phyloP scores from a whole-genome alignment of 2,329 filamentous ascomycete species.

The Colletotrichum musicola region DNA sequence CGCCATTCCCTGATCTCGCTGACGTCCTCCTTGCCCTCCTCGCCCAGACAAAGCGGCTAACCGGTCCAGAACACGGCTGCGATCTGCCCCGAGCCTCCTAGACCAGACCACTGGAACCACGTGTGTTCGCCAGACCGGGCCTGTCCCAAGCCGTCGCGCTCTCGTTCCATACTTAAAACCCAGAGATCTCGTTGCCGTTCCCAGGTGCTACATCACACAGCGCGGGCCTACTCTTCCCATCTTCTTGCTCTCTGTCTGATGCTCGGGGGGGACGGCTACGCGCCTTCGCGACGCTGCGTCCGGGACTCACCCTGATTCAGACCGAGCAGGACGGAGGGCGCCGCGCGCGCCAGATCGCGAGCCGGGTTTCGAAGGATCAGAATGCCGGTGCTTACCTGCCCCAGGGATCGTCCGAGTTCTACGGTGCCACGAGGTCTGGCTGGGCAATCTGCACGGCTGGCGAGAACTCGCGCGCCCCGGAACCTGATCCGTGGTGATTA shows the following conservation, averaged over 20 bases:
- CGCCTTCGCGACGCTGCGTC: background rate
- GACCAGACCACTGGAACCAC: conserved; percentile 34
- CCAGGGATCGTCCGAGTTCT: background rate
- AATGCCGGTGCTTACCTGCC: background rate
- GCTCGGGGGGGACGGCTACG: conserved; percentile 8
- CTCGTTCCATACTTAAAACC: conserved; percentile 7
- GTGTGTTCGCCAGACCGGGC: conserved; percentile 20
- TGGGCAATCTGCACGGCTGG: background rate
- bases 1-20: conserved; percentile 7
- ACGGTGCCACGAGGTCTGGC: conserved; percentile 7
- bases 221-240: background rate
- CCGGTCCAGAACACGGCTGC: conserved; percentile 18
- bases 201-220: conserved; percentile 37
- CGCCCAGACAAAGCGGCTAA: background rate
- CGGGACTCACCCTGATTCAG: conserved; percentile 9
- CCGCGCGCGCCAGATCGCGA: conserved; percentile 14
- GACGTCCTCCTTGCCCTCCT: background rate
- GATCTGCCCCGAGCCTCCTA: conserved; percentile 30
- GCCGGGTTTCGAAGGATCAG: conserved; percentile 11
- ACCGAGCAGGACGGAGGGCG: background rate
- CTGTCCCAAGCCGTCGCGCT: background rate
- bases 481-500: background rate
- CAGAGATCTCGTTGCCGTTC: background rate
- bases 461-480: background rate
- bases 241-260: background rate